Conservation (phyloP, 495 filamentous ascomycete species). For the Schizothecium vesticola region DNA sequence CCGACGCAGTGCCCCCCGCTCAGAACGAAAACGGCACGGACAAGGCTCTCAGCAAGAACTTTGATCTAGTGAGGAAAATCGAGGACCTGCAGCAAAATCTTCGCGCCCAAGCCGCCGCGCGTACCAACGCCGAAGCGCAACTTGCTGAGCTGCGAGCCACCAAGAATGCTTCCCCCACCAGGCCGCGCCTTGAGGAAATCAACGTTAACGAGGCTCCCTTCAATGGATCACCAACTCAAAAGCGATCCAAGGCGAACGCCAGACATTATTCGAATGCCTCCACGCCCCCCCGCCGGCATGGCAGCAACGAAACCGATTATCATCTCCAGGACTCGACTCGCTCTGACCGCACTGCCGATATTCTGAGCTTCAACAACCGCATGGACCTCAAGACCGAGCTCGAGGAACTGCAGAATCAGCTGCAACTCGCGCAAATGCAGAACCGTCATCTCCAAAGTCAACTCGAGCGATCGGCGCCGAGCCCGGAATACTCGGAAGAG, state of each 20-base stretch:
- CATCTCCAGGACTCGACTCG: conserved; percentile 65
- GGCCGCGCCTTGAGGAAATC: conserved; percentile 72
- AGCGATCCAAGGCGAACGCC: conserved; percentile 65
- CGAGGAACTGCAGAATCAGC: conserved; percentile 88
- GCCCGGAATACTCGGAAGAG: conserved; percentile 63
- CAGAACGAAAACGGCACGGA: conserved; percentile 45
- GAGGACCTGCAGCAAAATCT: conserved; percentile 82
- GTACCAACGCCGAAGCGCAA: conserved; percentile 76
- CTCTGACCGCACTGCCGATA: conserved; percentile 87
- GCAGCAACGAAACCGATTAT: conserved; percentile 57
- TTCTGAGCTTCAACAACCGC: conserved; percentile 77
- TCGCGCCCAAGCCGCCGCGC: conserved; percentile 78
- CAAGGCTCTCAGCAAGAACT: conserved; percentile 51
- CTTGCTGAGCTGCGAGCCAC: conserved; percentile 74
- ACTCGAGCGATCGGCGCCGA: conserved; percentile 57
- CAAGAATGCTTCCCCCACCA: conserved; percentile 66
- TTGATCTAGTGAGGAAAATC: conserved; percentile 83
- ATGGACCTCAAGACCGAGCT: conserved; percentile 90
- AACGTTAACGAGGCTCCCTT: conserved; percentile 74
- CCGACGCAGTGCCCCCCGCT: conserved; percentile 49
- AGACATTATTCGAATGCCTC: conserved; percentile 69
- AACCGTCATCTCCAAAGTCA: conserved; percentile 92
- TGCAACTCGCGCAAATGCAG: conserved; percentile 93
- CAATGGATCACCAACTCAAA: conserved; percentile 71
- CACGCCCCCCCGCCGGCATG: conserved; percentile 67